Evolutionary conservation across 2,329 filamentous ascomycete genomes (phyloP).

Genomic region (Parastagonospora nodorum): DNA sequence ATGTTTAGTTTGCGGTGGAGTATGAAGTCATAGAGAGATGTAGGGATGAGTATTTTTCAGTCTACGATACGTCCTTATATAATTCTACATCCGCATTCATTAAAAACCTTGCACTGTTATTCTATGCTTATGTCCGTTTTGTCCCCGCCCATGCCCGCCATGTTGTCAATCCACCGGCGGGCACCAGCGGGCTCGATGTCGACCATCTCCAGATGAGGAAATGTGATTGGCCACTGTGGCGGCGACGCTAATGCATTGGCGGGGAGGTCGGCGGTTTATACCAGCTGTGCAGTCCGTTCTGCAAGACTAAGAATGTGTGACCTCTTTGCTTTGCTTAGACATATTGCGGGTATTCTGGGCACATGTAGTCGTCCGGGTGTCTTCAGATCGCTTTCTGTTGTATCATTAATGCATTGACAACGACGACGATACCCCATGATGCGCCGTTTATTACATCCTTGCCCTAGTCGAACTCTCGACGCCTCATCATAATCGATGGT

Average conservation of each 20-base stretch:
- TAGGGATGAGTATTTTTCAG: not conserved
- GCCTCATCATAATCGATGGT: too few relatives aligned
- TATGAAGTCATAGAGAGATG: not conserved
- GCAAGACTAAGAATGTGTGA: not conserved
- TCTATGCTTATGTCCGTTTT: not conserved
- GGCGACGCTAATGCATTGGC: constrained; percentile 27
- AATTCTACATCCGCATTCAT: not conserved
- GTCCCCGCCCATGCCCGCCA: too few relatives aligned
- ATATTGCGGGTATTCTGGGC: too few relatives aligned
- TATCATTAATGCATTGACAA: too few relatives aligned
- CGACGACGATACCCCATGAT: too few relatives aligned
- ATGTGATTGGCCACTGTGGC: constrained; percentile 3
- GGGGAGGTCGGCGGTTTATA: constrained; percentile 14
- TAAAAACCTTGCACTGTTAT: not conserved
- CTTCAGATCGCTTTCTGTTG: too few relatives aligned
- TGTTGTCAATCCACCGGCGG: not conserved
- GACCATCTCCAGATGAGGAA: not conserved
- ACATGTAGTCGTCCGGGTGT: too few relatives aligned
- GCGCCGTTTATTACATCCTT: too few relatives aligned
- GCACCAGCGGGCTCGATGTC: not conserved
- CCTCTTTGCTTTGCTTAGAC: too few relatives aligned
- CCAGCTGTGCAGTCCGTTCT: constrained; percentile 8
- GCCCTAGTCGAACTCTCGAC: too few relatives aligned
- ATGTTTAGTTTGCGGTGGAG: not conserved
- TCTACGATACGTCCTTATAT: not conserved